Evolutionary conservation across 73 alveolate genomes (phyloP).

Genomic region (Paramecium sonneborni): DNA sequence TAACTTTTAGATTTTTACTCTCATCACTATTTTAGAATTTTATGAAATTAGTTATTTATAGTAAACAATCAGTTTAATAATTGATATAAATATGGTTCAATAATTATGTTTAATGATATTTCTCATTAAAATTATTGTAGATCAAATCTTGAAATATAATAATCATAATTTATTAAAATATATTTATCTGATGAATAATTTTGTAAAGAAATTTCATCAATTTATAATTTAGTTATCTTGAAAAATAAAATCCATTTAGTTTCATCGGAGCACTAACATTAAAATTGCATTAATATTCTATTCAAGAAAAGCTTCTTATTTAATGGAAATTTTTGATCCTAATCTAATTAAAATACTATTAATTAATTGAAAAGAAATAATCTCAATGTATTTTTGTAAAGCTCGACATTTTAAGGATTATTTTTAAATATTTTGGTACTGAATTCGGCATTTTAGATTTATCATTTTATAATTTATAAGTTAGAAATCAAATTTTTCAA

Average conservation of each 20-base stretch:
- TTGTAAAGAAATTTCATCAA: constrained; percentile 64
- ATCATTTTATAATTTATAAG: constrained; percentile 64
- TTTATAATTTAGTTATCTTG: constrained; percentile 68
- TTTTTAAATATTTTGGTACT: constrained; percentile 82
- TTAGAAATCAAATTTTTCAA: constrained; percentile 53
- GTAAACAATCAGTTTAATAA: constrained; percentile 73
- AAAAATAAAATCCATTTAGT: constrained; percentile 62
- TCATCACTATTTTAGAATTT: constrained; percentile 86
- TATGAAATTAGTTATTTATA: constrained; percentile 81
- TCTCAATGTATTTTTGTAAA: constrained; percentile 66
- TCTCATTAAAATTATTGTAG: constrained; percentile 78
- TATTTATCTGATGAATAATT: constrained; percentile 70
- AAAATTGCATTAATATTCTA: constrained; percentile 50
- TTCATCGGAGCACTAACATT: constrained; percentile 42
- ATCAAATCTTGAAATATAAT: constrained; percentile 68
- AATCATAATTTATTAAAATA: constrained; percentile 70
- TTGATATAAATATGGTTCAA: neutral
- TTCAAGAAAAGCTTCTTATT: constrained; percentile 49
- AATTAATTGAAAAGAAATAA: constrained; percentile 68
- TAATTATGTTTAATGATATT: constrained; percentile 32
- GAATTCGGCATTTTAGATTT: constrained; percentile 75
- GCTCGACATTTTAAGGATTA: constrained; percentile 75
- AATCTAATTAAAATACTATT: constrained; percentile 66
- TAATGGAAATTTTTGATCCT: constrained; percentile 75
- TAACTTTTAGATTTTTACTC: constrained; percentile 81